Base-by-base conservation (phyloP, 495 filamentous ascomycete species). In the Aspergillus bridgeri region DNA sequence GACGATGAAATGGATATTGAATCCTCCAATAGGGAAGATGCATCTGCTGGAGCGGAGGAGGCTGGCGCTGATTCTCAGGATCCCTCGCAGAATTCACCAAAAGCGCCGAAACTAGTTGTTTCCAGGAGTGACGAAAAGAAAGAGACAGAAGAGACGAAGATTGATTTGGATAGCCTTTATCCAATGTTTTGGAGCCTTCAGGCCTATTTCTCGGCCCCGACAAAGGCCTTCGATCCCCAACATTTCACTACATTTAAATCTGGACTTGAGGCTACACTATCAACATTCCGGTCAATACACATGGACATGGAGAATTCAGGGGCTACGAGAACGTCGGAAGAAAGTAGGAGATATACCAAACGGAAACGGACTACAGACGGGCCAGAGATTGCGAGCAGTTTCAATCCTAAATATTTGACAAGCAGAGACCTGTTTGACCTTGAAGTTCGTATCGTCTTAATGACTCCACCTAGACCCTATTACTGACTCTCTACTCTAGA, bases 341-440 rank as follows among this genome's bases (percentile, higher is more conserved):
- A 90, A 23, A 69, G 71, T 44, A 80, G 83, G 38, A 80, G 79
- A 45, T 83, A 83, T 7, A 70, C 78, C n/a, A 95, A 95, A 70
- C 81, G 89, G 25, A 96, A 93, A 67, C 82, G 85, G 23, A 73
- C 65, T 38, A 80, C 82, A 27, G 81, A 86, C 45, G 77, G 73
- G 0, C 81, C 83, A 48, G 81, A 84, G 51, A 78, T 91, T 47
- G 81, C 86, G 29, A 89, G 85, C 66, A 87, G 81, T 21, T 96
- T 95, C 76, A 98, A 98, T 64, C 92, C 94, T 8, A 98, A 97
- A 66, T 99, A 98, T 71, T 79, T 99, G 11, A 99, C 94, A 19
- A 95, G 90, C 60, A 81, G 89, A 51, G 95, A 98, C 68, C 79
- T 99, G 3, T 99, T 99, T 73, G 90, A 94, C 60, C 83, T 98